Base-by-base conservation (phyloP, 1,139 yeast genomes). In the Lipomyces yarrowii region DNA sequence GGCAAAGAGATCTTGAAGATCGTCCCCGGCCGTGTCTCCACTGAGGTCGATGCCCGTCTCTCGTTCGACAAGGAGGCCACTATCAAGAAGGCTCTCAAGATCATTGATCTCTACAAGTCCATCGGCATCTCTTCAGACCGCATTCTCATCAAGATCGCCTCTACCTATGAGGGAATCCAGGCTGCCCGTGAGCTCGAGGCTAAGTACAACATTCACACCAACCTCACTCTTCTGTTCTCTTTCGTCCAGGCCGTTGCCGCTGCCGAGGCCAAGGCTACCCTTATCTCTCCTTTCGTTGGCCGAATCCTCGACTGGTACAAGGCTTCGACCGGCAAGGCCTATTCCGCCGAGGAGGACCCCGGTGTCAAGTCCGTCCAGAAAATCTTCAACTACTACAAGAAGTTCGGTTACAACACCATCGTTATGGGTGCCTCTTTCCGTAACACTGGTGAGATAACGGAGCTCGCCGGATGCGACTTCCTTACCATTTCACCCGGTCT, bases 361-460 rank as follows among this genome's bases (percentile, higher is more conserved):
- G 99, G 99, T 89, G 99, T 94, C 72, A 70, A 83, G 69, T 91
- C 98, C 62, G 99, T 94, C 75, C 89, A 87, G 81, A 78, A 78
- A 70, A 94, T 94, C 80, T 94, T 80, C 91, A 90, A 93, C 90
- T 94, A 94, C 89, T 94, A 94, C 90, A 94, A 94, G 88, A 94
- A 94, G 85, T 91, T 81, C 81, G 96, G 89, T 74, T 94, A 94
- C 88, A 85, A 94, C 77, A 94, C 99, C 81, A 93, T 94, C 79
- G 99, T 94, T 77, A 94, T 94, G 99, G 99, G 99, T 82, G 99
- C 99, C 71, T 93, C 98, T 68, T 94, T 94, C 93, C 93, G 99
- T 88, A 96, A 93, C 86, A 82, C 85, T 72, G 98, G 96, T 74
- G 99, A 94, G 84, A 92, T 94, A 83, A 90, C 89, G 82, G 97